A percentile compares a stretch with the other conserved stretches of the same genome.
Conservation (phyloP, 2,329 filamentous ascomycete genomes). For the Stachybotrys echinatus region DNA sequence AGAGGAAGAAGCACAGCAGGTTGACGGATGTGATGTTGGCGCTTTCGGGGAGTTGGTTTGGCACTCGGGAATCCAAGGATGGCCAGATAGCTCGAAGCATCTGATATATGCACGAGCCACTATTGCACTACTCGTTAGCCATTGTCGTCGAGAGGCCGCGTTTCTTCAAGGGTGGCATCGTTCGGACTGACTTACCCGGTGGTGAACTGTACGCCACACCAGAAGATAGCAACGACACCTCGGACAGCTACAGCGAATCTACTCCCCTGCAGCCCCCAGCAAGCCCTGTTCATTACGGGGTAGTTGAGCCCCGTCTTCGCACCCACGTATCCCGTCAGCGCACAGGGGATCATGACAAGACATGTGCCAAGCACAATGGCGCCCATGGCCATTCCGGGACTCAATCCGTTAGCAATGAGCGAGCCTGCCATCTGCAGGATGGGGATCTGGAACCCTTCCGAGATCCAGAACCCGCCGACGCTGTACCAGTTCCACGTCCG, state of each 20-base stretch:
- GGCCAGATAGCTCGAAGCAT: slow-evolving; percentile 34
- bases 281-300: slow-evolving; percentile 20
- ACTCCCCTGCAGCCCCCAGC: slow-evolving; percentile 19
- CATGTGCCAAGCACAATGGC: slow-evolving; percentile 11
- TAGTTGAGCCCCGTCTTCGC: slow-evolving; percentile 22
- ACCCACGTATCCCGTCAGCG: slow-evolving; percentile 14
- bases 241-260: slow-evolving; percentile 25
- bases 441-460: slow-evolving; percentile 11
- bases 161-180: too few species aligned
- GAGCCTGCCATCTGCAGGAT: slow-evolving; percentile 5
- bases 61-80: slow-evolving; percentile 27
- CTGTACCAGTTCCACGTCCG: slow-evolving; percentile 13
- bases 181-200: slow-evolving; percentile 5
- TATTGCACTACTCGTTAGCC: slow-evolving; percentile 8
- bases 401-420: slow-evolving; percentile 7
- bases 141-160: too few species aligned
- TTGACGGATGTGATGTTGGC: slow-evolving; percentile 23
- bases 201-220: slow-evolving; percentile 25
- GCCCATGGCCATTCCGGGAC: slow-evolving; percentile 12
- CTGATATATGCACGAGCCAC: slow-evolving; percentile 21
- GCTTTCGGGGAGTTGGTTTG: slow-evolving; percentile 31
- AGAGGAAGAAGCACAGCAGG: slow-evolving; percentile 17
- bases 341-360: slow-evolving; percentile 10
- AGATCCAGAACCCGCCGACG: slow-evolving; percentile 11
- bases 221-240: slow-evolving; percentile 29